Evolutionary conservation across 1,284 basidiomycete genomes (phyloP).

Genomic region (Mycena citricolor): DNA sequence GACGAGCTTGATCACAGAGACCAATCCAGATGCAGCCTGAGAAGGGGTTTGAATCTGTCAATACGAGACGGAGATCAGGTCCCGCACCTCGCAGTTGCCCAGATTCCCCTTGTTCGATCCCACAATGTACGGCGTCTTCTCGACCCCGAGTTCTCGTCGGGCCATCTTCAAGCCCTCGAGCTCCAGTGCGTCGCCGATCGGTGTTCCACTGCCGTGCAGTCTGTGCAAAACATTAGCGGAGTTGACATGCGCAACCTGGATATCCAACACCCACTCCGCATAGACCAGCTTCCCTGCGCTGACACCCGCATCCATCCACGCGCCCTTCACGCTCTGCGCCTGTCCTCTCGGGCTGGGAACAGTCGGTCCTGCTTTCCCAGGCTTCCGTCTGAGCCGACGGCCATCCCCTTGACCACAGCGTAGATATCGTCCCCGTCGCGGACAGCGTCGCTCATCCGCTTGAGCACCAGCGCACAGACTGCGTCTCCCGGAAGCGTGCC

Average conservation of each 20-base stretch:
- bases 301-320: neutral
- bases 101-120: constrained; percentile 1
- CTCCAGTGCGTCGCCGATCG: constrained; percentile 1
- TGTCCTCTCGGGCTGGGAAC: neutral
- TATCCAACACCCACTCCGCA: neutral
- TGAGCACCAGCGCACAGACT: neutral
- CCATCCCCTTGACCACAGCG: neutral
- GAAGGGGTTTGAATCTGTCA: neutral
- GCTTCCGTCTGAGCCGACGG: neutral
- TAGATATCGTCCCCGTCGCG: neutral
- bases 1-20: neutral
- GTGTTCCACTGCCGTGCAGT: constrained; percentile 1
- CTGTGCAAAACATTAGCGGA: neutral
- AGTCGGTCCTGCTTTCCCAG: neutral
- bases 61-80: neutral
- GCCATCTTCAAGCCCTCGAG: neutral
- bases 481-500: neutral
- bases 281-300: neutral
- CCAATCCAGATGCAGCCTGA: neutral
- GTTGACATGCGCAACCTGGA: neutral
- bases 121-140: neutral
- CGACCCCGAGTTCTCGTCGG: neutral
- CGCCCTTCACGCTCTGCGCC: neutral
- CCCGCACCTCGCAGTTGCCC: neutral
- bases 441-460: neutral